Base-by-base conservation (phyloP, 805 yeast species). In the Jamesozyma piceae region DNA sequence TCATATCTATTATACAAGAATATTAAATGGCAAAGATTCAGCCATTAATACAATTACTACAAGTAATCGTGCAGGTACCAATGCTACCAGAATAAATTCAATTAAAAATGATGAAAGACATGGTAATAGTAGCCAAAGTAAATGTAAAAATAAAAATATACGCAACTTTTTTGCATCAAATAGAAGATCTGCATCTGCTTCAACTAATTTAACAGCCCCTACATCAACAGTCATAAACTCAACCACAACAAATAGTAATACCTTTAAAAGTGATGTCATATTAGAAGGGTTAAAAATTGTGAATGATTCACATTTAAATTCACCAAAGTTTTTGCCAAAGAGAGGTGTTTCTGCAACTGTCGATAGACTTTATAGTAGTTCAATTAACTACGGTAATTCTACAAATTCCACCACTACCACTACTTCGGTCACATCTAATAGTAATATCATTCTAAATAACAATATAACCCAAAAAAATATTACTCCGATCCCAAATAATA, bases 341-440 rank as follows among this genome's bases (percentile, higher is more conserved):
- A 47, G 64, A 39, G 57, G 55, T 33, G 33, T 56, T 13, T 59
- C 65, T 9, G 58, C 63, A 1, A 55, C 63, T 2, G 41, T 59
- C 11, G 63, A 58, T 35, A 48, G 63, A 35, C 19, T 42, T 10
- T 37, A 28, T 18, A 42, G 36, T 19, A 24, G 24, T 5, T 20
- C 37, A 2, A 5, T 9, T 14, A 17, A 17, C 19, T 17, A 21
- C 13, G 22, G n/a, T 22, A 24, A 15, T 15, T 9, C 14, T 27
- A 19, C n/a, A 15, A 26, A 32, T 29, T 10, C 34, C n/a, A n/a
- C n/a, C n/a, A 26, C 11, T 11, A 11, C 8, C 28, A 30, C n/a
- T 30, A 30, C 33, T n/a, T 24, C 28, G 28, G 6, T 11, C 10
- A 24, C 11, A 6, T 6, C 10, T 8, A 8, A 6, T 10, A 20